Conservation (phyloP, 306 rosid genomes). For the Cicer bijugum region DNA sequence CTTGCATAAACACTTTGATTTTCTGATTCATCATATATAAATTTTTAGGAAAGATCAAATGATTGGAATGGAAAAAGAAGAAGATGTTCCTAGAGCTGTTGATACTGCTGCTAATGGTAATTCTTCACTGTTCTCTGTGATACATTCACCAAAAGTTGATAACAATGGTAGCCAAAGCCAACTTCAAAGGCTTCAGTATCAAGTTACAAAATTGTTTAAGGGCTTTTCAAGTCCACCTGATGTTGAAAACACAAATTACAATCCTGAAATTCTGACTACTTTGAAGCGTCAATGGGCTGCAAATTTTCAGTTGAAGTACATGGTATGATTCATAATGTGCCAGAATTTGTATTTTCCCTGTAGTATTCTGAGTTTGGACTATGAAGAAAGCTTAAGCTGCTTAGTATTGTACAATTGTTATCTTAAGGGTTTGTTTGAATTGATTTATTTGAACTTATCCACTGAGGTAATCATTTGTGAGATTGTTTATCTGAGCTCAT, state of each 20-base stretch:
- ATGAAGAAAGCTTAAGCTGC: constrained; percentile 28
- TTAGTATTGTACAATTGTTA: neutral
- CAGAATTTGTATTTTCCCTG: constrained; percentile 17
- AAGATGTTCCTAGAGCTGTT: constrained; percentile 74
- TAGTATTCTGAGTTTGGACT: constrained; percentile 16
- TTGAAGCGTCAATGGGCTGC: constrained; percentile 97
- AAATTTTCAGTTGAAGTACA: constrained; percentile 71
- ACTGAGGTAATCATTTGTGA: too few species aligned
- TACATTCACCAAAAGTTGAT: constrained; percentile 72
- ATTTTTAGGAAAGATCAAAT: constrained; percentile 40
- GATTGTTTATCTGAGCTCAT: too few species aligned
- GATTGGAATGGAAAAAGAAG: constrained; percentile 60
- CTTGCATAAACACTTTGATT: neutral
- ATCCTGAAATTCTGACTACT: constrained; percentile 88
- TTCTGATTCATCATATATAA: constrained; percentile 9
- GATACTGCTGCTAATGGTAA: constrained; percentile 54
- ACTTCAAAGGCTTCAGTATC: constrained; percentile 74
- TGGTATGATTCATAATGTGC: constrained; percentile 44
- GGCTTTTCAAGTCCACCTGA: constrained; percentile 74
- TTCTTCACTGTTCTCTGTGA: constrained; percentile 63
- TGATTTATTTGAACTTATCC: too few species aligned
- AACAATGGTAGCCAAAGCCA: constrained; percentile 68
- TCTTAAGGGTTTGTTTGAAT: too few species aligned
- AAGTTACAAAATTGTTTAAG: constrained; percentile 64
- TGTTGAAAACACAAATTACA: constrained; percentile 61